Base-by-base conservation (phyloP, 2,329 filamentous ascomycete genomes). In the Dendryphion nanum region DNA sequence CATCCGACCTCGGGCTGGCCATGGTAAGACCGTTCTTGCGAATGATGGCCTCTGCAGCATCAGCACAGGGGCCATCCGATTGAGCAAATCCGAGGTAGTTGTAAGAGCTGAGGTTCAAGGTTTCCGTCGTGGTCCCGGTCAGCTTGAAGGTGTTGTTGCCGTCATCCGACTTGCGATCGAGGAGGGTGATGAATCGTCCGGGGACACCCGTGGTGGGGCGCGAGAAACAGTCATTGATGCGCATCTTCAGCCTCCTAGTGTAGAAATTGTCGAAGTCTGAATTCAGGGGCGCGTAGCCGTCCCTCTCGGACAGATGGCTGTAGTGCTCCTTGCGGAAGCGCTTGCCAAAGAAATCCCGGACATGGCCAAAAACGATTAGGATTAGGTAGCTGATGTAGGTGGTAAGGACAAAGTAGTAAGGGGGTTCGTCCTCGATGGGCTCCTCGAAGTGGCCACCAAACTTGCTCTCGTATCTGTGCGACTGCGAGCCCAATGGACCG, bases 201-300 rank as follows among this genome's bases (percentile, higher is more conserved):
- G 93, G 93, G 18, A 98, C 93, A 37, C 93, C 93, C 4, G 89
- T 94, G 18, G 86, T 89, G 10, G 91, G 89, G 34, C 93, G 82
- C 52, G 91, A 86, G 65, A 98, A 98, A 73, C 89, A 95, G 68
- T 98, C 93, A 55, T 97, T 94, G 61, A 98, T 89, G 48, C 93
- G 83, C 73, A 89, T 79, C 76, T 98, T 97, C 61, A 98, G 69
- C 44, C 93, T 79, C 40, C 93, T 82, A 40, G 91, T 88, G 69
- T 98, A 98, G 68, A 98, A 98, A 68, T 91, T 97, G 74, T 98
- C 93, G 62, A 98, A 98, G 68, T 98, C 93, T 57, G 89, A 94
- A 68, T 96, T 97, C 49, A 98, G 77, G 2, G 93, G 89, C 8
- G 91, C 93, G 61, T 95, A 97, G 46, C 93, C 93, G 63, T 95